Base-by-base conservation (phyloP, 1,284 basidiomycete genomes). In the Fomitopsis betulina region DNA sequence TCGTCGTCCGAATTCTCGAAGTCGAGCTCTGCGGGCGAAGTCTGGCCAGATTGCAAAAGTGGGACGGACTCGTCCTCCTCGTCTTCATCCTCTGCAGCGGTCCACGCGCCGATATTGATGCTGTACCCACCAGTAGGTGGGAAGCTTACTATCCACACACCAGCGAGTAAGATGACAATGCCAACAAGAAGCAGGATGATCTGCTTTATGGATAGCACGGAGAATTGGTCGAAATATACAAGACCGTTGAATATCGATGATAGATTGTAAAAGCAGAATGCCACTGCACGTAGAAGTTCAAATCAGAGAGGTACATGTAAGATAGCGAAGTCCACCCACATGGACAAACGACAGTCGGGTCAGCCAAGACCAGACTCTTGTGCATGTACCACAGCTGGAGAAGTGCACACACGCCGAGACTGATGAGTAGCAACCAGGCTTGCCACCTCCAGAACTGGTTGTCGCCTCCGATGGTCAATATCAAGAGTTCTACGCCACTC, bases 241-340 rank as follows among this genome's bases (percentile, higher is more conserved):
- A 97, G 82, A 1, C 91, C 90, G 62, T 89, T 89, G 49, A 94
- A 80, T 68, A 96, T 96, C 13, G 92, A 94, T 5, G 93, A 93
- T 8, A 96, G 74, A 68, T 97, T 98, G 76, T 97, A 98, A 72
- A 95, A 94, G 73, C 94, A 97, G 73, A 98, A 98, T 2, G 95
- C 94, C 65, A 95, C 87, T 90, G 64, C 23, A 21, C 8, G 10
- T 3, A 4, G 51, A 17, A 5, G 23, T 2, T 9, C 25, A 1
- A 54, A 5, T 19, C 3, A 27, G 53, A 4, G 53, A 19, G 15
- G 10, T 23, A 38, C 45, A 30, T 39, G 19, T n/a, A 2, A 21
- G 19, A n/a, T n/a, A n/a, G 37, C 2, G 5, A 51, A 1, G 54
- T 19, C 12, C 5, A 81, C 88, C 73, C 68, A 91, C 88, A 83